These are phyloP conservation scores for Musa balbisiana DNA, from an alignment of 202 grass and related monocot genomes.

Conservation along the genomic window DNA sequence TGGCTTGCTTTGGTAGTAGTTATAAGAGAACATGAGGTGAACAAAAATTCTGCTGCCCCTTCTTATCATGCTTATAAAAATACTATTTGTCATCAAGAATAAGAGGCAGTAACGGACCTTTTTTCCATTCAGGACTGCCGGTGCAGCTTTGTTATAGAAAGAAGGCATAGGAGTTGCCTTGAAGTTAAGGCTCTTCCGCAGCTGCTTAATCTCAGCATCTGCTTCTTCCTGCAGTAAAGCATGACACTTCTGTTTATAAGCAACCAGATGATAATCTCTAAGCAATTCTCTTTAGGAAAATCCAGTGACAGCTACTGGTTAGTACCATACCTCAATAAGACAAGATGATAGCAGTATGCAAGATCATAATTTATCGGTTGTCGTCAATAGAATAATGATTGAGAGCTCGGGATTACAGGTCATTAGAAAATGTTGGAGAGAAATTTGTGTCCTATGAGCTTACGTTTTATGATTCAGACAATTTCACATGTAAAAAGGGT, in stretches of 20 bases:
- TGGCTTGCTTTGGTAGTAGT: background rate
- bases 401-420: too few species aligned
- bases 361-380: too few species aligned
- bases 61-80: background rate
- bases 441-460: too few species aligned
- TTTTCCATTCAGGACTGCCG: background rate
- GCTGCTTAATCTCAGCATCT: constrained; percentile 18
- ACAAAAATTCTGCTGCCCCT: background rate
- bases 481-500: too few species aligned
- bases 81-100: background rate
- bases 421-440: too few species aligned
- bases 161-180: constrained; percentile 29
- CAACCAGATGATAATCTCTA: background rate
- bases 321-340: too few species aligned
- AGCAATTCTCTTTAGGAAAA: too few species aligned
- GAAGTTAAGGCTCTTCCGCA: constrained; percentile 24
- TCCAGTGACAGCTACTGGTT: too few species aligned
- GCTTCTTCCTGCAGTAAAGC: constrained; percentile 15
- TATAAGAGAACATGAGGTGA: background rate
- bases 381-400: too few species aligned
- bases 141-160: constrained; percentile 9
- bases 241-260: background rate
- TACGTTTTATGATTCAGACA: too few species aligned
- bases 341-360: too few species aligned
- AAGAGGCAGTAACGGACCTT: background rate